Evolutionary conservation across 805 yeast species (phyloP), one percentile per base, ranked within the genome.

Genomic region (Suhomyces sp.): DNA sequence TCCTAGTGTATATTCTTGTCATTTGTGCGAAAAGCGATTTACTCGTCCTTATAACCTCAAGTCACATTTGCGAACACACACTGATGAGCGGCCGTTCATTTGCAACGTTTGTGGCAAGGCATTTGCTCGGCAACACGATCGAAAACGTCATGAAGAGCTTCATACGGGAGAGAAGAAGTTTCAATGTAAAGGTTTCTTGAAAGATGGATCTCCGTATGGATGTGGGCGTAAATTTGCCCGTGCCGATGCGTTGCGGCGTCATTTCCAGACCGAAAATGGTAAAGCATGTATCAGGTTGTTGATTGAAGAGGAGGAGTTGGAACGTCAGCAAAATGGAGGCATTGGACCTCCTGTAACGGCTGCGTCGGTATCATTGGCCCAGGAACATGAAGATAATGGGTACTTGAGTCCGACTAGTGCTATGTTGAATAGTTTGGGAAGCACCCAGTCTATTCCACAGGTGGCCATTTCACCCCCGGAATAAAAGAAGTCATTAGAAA

Each of bases 1-100:
- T 62, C 93, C 93, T 0, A 81, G 88, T 24, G 78, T 83, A 7
- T 88, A 82, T 68, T 87, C 87, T 2, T 93, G 98, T 68, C 84
- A 85, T 54, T 70, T 88, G 44, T 93, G 99, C 70, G 91, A 85
- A 41, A 91, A 90, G 69, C 74, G 86, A 47, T 93, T 93, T 67
- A 93, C 98, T 1, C 74, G 98, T 51, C 97, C 97, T 0, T 94
- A 94, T 68, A 94, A 94, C 65, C 75, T 93, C 59, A 90, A 93
- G 60, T 89, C 97, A 0, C 99, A 93, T 70, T 73, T 88, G 64
- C 76, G 97, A 54, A 93, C 98, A 0, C 99, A 89, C 66, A 88
- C 96, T 0, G 87, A 87, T 64, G 96, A 88, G 63, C 72, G 91
- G 50, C 96, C 94, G 5, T 88, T 82, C 62, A 76, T 82, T 6